phyloP scores from a whole-genome alignment of 371 early-diverging fungal species.

The Capillidium rhysosporum region DNA sequence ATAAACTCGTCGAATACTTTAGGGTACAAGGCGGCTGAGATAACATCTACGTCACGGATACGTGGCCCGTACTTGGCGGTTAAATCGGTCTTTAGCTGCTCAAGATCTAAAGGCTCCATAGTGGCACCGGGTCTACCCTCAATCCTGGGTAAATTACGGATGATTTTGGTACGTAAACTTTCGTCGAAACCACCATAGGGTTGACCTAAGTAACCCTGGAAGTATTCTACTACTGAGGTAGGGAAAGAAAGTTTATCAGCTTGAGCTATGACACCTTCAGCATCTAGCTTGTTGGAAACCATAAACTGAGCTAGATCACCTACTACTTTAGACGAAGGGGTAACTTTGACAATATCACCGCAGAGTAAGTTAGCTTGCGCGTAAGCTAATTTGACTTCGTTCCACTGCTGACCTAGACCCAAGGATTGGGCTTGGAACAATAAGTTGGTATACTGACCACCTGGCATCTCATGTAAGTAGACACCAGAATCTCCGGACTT shows the following conservation, averaged over 20 bases:
- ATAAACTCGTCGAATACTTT: slow-evolving; percentile 79
- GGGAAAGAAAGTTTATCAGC: slow-evolving; percentile 74
- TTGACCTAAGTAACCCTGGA: slow-evolving; percentile 85
- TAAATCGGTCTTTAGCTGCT: slow-evolving; percentile 38
- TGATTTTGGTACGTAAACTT: slow-evolving; percentile 60
- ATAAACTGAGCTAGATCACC: slow-evolving; percentile 94
- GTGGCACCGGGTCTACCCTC: slow-evolving; percentile 73
- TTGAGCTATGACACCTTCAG: slow-evolving; percentile 49
- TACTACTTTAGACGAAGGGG: slow-evolving; percentile 93
- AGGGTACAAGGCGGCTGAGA: slow-evolving; percentile 78
- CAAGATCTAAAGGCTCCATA: slow-evolving; percentile 59
- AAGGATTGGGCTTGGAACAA: slow-evolving; percentile 88
- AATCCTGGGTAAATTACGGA: slow-evolving; percentile 50
- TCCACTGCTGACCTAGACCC: slow-evolving; percentile 84
- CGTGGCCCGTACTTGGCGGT: slow-evolving; percentile 50
- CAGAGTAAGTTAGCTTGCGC: slow-evolving; percentile 73
- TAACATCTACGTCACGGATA: slow-evolving; percentile 72
- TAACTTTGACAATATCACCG: slow-evolving; percentile 92
- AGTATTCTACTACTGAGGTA: slow-evolving; percentile 82
- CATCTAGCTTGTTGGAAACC: slow-evolving; percentile 66
- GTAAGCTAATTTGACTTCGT: slow-evolving; percentile 80
- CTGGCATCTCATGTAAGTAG: slow-evolving; percentile 91
- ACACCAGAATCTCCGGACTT: slow-evolving; percentile 74
- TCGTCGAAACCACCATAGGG: slow-evolving; percentile 91
- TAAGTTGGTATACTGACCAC: slow-evolving; percentile 90